Percentiles rank a stretch among this genome's conserved stretches.
Evolutionary conservation across 148 eudicot species (phyloP).

Genomic region (Oxyria digyna): DNA sequence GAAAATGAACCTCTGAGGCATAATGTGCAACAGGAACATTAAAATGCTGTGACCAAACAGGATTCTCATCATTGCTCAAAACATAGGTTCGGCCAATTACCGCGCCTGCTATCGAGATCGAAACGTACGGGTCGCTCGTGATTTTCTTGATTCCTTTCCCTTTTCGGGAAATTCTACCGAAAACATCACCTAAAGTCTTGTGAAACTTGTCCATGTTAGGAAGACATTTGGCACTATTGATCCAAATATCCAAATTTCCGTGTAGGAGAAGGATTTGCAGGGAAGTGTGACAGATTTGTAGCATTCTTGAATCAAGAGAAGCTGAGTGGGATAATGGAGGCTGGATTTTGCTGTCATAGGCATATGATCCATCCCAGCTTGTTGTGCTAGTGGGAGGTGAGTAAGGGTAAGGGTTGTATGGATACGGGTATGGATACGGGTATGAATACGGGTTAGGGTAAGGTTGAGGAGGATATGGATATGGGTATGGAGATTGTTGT

Average conservation of each 20-base stretch:
- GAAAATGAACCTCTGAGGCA: conserved; percentile 69
- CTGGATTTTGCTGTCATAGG: not conserved
- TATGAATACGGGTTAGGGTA: not conserved
- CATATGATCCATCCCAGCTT: not conserved
- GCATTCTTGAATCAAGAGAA: too few species aligned
- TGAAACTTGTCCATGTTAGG: conserved; percentile 75
- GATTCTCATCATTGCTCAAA: conserved; percentile 69
- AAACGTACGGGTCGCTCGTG: conserved; percentile 92
- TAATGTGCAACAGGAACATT: conserved; percentile 75
- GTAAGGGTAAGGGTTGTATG: not conserved
- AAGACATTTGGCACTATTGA: conserved; percentile 56
- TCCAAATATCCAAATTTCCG: conserved; percentile 87
- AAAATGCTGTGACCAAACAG: conserved; percentile 81
- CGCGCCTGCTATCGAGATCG: conserved; percentile 47
- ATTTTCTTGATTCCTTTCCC: conserved; percentile 27
- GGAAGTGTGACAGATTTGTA: too few species aligned
- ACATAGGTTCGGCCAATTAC: conserved; percentile 86
- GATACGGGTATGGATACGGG: conserved; percentile 5
- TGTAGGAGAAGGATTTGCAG: conserved; percentile 44
- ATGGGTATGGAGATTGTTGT: not conserved
- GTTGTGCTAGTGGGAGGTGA: not conserved
- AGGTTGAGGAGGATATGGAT: not conserved
- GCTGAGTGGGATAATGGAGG: conserved; percentile 6
- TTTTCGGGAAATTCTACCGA: conserved; percentile 22
- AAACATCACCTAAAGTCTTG: conserved; percentile 28